Percentiles rank a stretch among this genome's conserved stretches.
These are phyloP conservation scores for Xylaria acuta DNA, from an alignment of 495 filamentous ascomycete genomes.

Conservation along the genomic window DNA sequence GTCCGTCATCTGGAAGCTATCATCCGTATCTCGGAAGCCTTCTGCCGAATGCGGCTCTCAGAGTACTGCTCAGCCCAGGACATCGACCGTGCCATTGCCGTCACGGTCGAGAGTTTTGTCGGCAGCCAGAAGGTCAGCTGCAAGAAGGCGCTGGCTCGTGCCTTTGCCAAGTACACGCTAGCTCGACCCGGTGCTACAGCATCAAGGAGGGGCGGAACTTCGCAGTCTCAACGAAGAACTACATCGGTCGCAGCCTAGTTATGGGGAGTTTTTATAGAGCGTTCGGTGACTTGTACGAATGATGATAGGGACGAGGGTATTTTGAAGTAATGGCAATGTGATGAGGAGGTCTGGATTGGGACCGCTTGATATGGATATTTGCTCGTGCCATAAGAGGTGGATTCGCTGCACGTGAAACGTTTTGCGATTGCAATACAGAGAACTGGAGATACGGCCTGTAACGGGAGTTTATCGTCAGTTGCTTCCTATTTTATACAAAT, in stretches of 20 bases:
- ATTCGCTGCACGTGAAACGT: background rate
- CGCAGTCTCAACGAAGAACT: conserved; percentile 33
- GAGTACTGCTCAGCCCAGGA: conserved; percentile 90
- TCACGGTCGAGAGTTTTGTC: conserved; percentile 95
- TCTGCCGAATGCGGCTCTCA: conserved; percentile 93
- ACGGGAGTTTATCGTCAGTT: background rate
- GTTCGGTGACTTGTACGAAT: conserved; percentile 4
- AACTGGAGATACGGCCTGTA: background rate
- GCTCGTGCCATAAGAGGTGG: background rate
- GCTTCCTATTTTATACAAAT: background rate
- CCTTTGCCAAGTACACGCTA: conserved; percentile 93
- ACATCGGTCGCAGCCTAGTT: conserved; percentile 30
- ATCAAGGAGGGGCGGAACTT: conserved; percentile 28
- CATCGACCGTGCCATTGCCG: conserved; percentile 96
- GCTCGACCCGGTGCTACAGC: conserved; percentile 46
- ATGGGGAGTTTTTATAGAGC: background rate
- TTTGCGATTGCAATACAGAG: background rate
- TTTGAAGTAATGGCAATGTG: conserved; percentile 3
- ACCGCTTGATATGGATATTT: background rate
- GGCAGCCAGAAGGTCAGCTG: conserved; percentile 95
- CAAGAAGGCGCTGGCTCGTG: conserved; percentile 94
- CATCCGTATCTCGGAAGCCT: conserved; percentile 89
- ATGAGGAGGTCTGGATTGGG: background rate
- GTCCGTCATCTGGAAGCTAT: conserved; percentile 98
- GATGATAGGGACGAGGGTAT: conserved; percentile 3